Percentiles rank a stretch among this genome's conserved stretches.
Evolutionary conservation across 805 yeast genomes (phyloP).

Genomic region (Cyberlindnera meyerae): DNA sequence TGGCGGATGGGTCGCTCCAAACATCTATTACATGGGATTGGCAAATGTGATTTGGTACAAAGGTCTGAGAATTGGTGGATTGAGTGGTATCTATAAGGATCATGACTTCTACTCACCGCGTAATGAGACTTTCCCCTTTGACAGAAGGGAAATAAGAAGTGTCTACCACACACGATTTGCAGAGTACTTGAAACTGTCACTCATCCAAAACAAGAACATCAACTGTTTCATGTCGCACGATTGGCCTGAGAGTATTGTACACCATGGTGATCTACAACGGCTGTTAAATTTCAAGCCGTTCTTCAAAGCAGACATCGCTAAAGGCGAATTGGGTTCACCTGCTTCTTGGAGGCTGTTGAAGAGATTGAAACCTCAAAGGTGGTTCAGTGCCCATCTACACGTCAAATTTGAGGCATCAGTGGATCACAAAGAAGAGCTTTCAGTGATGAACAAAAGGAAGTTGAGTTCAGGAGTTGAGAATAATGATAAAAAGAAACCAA

Average conservation of each 20-base stretch:
- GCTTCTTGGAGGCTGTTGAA: constrained; percentile 51
- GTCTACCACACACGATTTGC: constrained; percentile 63
- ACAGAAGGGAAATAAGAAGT: constrained; percentile 43
- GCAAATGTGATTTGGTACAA: constrained; percentile 68
- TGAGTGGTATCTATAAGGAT: constrained; percentile 76
- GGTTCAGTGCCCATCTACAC: constrained; percentile 93
- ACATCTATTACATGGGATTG: constrained; percentile 79
- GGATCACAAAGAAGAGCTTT: constrained; percentile 29
- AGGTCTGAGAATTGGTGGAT: constrained; percentile 74
- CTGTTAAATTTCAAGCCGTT: constrained; percentile 60
- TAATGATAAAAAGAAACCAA: constrained; percentile 9
- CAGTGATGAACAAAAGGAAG: constrained; percentile 13
- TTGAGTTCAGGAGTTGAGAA: constrained; percentile 7
- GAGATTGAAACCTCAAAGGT: constrained; percentile 54
- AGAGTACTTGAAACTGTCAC: constrained; percentile 52
- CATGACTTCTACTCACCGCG: constrained; percentile 40
- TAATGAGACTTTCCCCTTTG: constrained; percentile 46
- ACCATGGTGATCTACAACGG: constrained; percentile 50
- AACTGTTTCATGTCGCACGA: constrained; percentile 79
- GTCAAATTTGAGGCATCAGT: constrained; percentile 60
- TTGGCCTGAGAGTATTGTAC: constrained; percentile 84
- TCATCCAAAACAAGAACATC: constrained; percentile 30
- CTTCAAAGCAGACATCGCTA: constrained; percentile 58
- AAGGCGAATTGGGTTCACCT: constrained; percentile 67
- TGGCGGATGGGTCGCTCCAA: constrained; percentile 94